These are phyloP conservation scores for Aureobasidium sp. DNA, from an alignment of 2,329 filamentous ascomycete species.

Conservation along the genomic window DNA sequence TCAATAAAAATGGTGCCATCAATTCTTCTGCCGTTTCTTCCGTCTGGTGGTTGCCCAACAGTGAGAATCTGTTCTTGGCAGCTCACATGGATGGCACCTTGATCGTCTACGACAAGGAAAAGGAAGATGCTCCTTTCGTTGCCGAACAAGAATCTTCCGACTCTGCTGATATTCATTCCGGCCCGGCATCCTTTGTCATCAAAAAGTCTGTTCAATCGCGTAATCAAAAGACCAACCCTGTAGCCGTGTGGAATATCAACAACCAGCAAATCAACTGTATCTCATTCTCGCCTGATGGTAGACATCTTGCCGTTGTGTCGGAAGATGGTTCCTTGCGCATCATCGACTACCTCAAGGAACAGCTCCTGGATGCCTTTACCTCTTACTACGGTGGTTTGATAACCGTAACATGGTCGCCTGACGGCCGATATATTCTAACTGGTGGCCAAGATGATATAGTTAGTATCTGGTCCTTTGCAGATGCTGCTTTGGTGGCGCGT, in stretches of 20 bases:
- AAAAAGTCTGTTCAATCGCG: constrained; percentile 88
- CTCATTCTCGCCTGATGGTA: constrained; percentile 81
- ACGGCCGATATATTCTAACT: constrained; percentile 90
- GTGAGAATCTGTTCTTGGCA: constrained; percentile 85
- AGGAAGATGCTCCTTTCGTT: constrained; percentile 74
- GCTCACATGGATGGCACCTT: constrained; percentile 86
- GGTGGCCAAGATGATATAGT: constrained; percentile 94
- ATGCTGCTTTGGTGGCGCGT: constrained; percentile 75
- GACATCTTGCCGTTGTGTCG: constrained; percentile 79
- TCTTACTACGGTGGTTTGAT: constrained; percentile 91
- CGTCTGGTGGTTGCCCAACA: constrained; percentile 89
- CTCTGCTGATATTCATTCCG: constrained; percentile 30
- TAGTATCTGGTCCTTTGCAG: constrained; percentile 86
- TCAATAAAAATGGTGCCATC: constrained; percentile 94
- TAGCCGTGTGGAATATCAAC: constrained; percentile 85
- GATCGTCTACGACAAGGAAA: constrained; percentile 95
- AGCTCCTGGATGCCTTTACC: constrained; percentile 76
- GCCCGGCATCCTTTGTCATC: constrained; percentile 52
- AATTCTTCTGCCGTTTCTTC: constrained; percentile 77
- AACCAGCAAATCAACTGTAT: constrained; percentile 87
- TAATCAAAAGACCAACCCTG: constrained; percentile 88
- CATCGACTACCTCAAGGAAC: constrained; percentile 85
- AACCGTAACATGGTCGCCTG: constrained; percentile 95
- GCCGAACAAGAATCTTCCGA: constrained; percentile 43
- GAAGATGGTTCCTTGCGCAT: constrained; percentile 86